phyloP scores from a whole-genome alignment of 306 rosid genomes.

The Prunus mira region DNA sequence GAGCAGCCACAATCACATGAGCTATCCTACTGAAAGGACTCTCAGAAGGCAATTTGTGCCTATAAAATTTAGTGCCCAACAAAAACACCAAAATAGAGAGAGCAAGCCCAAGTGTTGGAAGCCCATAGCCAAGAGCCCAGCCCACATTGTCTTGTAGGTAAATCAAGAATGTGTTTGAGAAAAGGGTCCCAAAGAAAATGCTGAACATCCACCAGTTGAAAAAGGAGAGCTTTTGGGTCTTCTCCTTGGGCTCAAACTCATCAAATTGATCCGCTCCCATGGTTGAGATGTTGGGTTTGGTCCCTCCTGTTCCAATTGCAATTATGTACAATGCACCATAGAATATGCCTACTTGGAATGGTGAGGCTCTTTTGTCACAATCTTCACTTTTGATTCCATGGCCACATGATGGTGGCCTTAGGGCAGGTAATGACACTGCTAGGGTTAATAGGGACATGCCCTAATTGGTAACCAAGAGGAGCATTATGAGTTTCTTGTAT shows the following conservation, averaged over 20 bases:
- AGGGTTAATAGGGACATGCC: constrained; percentile 69
- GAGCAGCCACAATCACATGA: constrained; percentile 56
- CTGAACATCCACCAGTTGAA: constrained; percentile 89
- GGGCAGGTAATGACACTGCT: constrained; percentile 55
- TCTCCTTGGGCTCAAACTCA: constrained; percentile 66
- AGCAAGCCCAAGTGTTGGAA: constrained; percentile 71
- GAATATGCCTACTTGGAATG: constrained; percentile 57
- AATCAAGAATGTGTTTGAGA: constrained; percentile 60
- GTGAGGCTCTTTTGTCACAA: constrained; percentile 44
- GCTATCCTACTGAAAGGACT: constrained; percentile 65
- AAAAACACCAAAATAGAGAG: constrained; percentile 58
- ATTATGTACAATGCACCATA: constrained; percentile 58
- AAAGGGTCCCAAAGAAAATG: constrained; percentile 66
- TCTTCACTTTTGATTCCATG: constrained; percentile 17
- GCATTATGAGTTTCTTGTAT: neutral
- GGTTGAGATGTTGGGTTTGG: constrained; percentile 85
- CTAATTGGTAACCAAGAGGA: constrained; percentile 21
- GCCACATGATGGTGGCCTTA: constrained; percentile 64
- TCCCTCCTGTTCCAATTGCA: constrained; percentile 79
- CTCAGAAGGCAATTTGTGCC: constrained; percentile 69
- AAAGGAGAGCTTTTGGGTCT: constrained; percentile 56
- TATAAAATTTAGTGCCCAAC: constrained; percentile 56
- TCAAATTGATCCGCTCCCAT: constrained; percentile 95
- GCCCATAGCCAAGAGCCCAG: constrained; percentile 72
- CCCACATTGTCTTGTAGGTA: constrained; percentile 76